These are phyloP conservation scores for Marchantia paleacea DNA, from an alignment of 225 moss, liverwort and hornwort species.

Conservation along the genomic window DNA sequence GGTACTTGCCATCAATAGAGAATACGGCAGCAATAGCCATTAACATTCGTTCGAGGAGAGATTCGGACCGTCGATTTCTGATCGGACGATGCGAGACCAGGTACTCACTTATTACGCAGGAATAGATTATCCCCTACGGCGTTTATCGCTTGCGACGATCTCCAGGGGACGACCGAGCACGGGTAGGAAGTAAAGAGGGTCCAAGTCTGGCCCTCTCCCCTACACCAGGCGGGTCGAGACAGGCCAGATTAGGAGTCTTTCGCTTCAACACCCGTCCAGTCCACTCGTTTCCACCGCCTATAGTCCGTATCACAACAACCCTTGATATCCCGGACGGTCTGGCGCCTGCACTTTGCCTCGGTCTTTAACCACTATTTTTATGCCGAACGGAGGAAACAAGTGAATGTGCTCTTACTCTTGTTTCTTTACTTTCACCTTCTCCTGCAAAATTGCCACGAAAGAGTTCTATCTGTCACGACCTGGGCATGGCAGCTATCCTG, in stretches of 20 bases:
- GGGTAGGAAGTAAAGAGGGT: neutral
- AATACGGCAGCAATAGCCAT: neutral
- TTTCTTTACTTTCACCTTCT: neutral
- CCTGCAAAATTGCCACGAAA: neutral
- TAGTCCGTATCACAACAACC: neutral
- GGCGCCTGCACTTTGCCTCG: neutral
- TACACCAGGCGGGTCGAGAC: neutral
- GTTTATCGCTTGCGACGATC: too few relatives aligned
- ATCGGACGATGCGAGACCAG: neutral
- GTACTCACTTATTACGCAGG: neutral
- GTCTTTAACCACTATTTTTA: neutral
- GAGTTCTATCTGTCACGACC: neutral
- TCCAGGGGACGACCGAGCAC: neutral
- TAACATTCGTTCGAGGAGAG: neutral
- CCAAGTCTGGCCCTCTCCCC: neutral
- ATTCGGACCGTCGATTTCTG: neutral
- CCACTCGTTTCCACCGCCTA: neutral
- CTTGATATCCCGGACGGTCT: neutral
- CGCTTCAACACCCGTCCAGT: neutral
- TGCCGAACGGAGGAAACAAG: neutral
- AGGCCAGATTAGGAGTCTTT: neutral
- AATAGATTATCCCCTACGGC: neutral
- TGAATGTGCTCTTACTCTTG: neutral
- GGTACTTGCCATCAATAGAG: neutral
- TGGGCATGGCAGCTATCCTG: neutral